Evolutionary conservation across 2,329 filamentous ascomycete genomes (phyloP).

Genomic region (Trichophyton rubrum): DNA sequence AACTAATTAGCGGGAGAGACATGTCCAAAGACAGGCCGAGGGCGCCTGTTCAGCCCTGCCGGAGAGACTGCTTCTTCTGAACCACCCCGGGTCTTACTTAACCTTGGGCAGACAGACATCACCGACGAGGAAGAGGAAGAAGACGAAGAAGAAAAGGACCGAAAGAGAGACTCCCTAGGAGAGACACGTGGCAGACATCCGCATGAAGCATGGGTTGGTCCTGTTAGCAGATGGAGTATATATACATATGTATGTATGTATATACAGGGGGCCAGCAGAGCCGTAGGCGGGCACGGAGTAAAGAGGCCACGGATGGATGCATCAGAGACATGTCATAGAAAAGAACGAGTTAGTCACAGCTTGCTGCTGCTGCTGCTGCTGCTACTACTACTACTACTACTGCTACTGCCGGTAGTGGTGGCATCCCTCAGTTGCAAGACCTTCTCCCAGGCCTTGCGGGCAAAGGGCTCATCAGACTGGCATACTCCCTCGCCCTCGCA

Average conservation of each 20-base stretch:
- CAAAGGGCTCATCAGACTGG: slow-evolving; percentile 55
- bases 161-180: neutral
- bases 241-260: neutral
- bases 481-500: slow-evolving; percentile 63
- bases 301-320: too few species aligned
- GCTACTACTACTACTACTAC: too few species aligned
- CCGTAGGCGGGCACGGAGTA: too few species aligned
- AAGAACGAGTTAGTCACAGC: neutral
- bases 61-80: too few species aligned
- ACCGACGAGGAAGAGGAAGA: too few species aligned
- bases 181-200: neutral
- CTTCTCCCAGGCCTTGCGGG: slow-evolving; percentile 64
- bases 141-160: too few species aligned
- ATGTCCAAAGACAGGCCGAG: too few species aligned
- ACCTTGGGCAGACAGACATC: too few species aligned
- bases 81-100: too few species aligned
- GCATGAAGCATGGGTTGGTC: neutral
- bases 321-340: neutral
- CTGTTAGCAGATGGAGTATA: neutral
- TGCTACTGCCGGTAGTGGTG: slow-evolving; percentile 15
- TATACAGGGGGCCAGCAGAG: neutral
- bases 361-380: too few species aligned
- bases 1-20: too few species aligned
- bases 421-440: slow-evolving; percentile 38
- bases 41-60: too few species aligned